Conservation (phyloP, 768 basidiomycete species). For the Hygrocybe punicea region DNA sequence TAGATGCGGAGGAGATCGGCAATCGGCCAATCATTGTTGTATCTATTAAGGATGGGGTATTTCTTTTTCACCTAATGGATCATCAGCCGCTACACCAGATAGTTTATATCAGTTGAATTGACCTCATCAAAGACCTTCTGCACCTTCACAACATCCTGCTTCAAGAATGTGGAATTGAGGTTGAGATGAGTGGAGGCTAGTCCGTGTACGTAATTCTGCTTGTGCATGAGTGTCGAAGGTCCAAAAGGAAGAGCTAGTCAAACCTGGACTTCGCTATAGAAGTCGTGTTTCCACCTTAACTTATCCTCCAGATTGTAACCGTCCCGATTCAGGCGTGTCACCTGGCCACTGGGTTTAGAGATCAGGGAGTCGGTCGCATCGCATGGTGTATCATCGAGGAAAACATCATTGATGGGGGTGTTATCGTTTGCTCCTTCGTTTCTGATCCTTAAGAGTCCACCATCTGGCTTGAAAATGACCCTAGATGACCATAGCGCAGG, state of each 20-base stretch:
- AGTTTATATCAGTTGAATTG: not conserved
- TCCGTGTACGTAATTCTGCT: not conserved
- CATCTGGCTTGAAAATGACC: not conserved
- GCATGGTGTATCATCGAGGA: not conserved
- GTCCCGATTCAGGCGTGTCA: not conserved
- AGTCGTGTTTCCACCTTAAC: not conserved
- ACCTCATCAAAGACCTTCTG: not conserved
- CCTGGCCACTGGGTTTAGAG: not conserved
- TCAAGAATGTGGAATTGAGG: not conserved
- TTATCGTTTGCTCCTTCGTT: not conserved
- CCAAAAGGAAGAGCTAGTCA: not conserved
- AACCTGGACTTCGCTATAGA: not conserved
- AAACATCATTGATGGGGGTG: too few relatives aligned
- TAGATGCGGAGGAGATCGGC: not conserved
- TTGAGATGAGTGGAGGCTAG: too few relatives aligned
- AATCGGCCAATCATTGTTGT: not conserved
- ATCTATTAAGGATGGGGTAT: not conserved
- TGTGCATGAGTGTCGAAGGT: not conserved
- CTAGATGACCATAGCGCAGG: not conserved
- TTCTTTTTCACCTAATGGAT: not conserved
- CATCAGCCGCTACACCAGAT: not conserved
- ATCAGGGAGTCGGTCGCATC: not conserved
- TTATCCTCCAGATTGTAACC: not conserved
- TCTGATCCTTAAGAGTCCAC: not conserved
- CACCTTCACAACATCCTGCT: not conserved